Evolutionary conservation across 1,284 basidiomycete species (phyloP).

Genomic region (Dichomitus squalens): DNA sequence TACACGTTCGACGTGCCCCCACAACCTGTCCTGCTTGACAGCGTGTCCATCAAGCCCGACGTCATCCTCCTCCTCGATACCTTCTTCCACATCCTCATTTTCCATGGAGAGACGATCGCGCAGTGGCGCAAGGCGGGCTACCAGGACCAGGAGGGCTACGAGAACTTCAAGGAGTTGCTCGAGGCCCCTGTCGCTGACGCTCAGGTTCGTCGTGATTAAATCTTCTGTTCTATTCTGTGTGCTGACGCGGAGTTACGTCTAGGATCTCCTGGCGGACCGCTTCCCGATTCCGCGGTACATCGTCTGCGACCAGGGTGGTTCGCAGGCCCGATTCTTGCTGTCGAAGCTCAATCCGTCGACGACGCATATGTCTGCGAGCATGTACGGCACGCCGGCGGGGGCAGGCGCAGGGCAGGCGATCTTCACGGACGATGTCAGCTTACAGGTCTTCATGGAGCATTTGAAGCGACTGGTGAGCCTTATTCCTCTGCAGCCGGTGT

Average conservation of each 20-base stretch:
- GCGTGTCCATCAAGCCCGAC: slow-evolving; percentile 96
- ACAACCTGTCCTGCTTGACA: slow-evolving; percentile 95
- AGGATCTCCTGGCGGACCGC: slow-evolving; percentile 94
- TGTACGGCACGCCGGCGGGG: slow-evolving; percentile 75
- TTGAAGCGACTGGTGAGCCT: slow-evolving; percentile 79
- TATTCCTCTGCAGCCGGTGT: neutral
- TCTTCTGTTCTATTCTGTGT: neutral
- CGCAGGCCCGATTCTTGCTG: slow-evolving; percentile 95
- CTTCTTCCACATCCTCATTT: slow-evolving; percentile 99
- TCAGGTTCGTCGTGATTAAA: slow-evolving; percentile 47
- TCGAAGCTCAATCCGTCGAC: slow-evolving; percentile 98
- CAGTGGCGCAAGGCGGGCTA: slow-evolving; percentile 99
- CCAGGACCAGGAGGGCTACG: slow-evolving; percentile 98
- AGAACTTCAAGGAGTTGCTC: slow-evolving; percentile 96
- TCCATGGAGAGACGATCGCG: slow-evolving; percentile 97
- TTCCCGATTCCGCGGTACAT: slow-evolving; percentile 98
- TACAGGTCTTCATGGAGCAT: slow-evolving; percentile 97
- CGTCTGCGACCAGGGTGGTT: slow-evolving; percentile 96
- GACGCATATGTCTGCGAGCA: slow-evolving; percentile 91
- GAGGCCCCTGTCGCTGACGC: slow-evolving; percentile 82
- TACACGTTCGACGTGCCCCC: slow-evolving; percentile 93
- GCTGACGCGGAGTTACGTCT: slow-evolving; percentile 7
- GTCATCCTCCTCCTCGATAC: slow-evolving; percentile 98
- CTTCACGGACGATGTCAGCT: slow-evolving; percentile 98
- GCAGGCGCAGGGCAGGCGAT: slow-evolving; percentile 86